These are phyloP conservation scores for Fraxinus sp. DNA, from an alignment of 305 asterid genomes.

Conservation along the genomic window DNA sequence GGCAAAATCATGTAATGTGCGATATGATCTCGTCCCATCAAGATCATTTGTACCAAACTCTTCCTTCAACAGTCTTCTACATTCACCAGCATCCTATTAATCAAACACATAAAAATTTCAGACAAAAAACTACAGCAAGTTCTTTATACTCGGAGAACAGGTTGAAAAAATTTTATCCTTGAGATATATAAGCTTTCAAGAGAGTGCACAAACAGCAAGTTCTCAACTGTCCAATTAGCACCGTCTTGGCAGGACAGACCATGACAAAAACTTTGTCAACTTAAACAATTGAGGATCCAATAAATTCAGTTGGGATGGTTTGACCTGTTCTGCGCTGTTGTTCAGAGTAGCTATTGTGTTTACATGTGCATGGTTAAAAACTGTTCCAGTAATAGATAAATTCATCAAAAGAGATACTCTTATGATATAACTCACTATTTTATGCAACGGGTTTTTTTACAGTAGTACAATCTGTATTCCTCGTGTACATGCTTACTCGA, in stretches of 20 bases:
- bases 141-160: not conserved
- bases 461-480: not conserved
- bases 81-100: constrained; percentile 70
- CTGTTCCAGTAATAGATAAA: not conserved
- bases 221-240: not conserved
- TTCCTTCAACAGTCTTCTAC: constrained; percentile 58
- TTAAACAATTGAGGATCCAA: not conserved
- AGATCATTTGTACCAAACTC: constrained; percentile 50
- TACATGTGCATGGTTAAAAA: not conserved
- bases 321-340: not conserved
- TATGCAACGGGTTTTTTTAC: not conserved
- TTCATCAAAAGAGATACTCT: not conserved
- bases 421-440: not conserved
- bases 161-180: not conserved
- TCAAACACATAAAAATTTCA: not conserved
- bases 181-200: not conserved
- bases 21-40: constrained; percentile 55
- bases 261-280: not conserved
- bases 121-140: not conserved
- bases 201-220: constrained; percentile 2
- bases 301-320: not conserved
- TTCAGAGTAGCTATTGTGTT: not conserved
- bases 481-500: not conserved
- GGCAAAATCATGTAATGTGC: constrained; percentile 89
- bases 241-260: not conserved